Evolutionary conservation across 2,329 filamentous ascomycete species (phyloP).

Genomic region (Diaporthe australafricana): DNA sequence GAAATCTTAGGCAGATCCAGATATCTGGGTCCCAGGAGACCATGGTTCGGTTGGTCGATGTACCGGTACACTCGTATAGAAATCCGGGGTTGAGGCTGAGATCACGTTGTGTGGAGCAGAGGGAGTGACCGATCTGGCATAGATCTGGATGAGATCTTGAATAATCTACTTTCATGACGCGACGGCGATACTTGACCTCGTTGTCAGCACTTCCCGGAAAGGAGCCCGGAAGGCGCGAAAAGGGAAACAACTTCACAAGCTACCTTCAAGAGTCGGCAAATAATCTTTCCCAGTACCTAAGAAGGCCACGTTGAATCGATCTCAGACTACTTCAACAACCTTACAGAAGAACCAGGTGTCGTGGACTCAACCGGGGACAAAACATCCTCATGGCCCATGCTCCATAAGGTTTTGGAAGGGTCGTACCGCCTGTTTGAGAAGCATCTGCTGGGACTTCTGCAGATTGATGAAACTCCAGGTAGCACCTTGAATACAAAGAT

Average conservation of each 20-base stretch:
- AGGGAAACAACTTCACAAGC: neutral
- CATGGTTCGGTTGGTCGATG: neutral
- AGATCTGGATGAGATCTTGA: conserved; percentile 13
- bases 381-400: conserved; percentile 1
- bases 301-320: neutral
- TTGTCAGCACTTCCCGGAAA: neutral
- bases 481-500: neutral
- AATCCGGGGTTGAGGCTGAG: neutral
- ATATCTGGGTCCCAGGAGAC: neutral
- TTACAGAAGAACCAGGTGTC: neutral
- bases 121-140: neutral
- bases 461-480: conserved; percentile 18
- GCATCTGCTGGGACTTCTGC: neutral
- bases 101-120: conserved; percentile 1
- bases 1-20: neutral
- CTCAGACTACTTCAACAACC: neutral
- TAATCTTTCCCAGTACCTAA: neutral
- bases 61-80: neutral
- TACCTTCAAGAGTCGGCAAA: neutral
- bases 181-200: neutral
- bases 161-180: neutral
- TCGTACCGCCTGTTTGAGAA: conserved; percentile 23
- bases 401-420: conserved; percentile 13
- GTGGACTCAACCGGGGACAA: neutral
- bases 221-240: neutral